phyloP scores from a whole-genome alignment of 169 alveolate species.

The Babesia caballi region DNA sequence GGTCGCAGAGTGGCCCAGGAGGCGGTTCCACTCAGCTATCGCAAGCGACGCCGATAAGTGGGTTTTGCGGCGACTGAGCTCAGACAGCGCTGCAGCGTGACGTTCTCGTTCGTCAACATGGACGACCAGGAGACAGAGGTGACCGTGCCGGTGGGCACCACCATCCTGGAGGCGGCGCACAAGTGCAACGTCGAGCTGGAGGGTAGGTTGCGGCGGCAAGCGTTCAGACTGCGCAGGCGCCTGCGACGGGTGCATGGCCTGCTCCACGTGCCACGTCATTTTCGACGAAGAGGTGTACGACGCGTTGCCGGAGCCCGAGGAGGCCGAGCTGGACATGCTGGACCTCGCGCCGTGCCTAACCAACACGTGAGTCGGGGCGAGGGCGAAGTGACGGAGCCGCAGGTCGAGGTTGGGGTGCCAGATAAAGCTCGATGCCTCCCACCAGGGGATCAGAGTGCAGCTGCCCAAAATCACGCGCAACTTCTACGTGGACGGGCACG shows the following conservation, averaged over 20 bases:
- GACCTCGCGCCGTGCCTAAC: conserved; percentile 95
- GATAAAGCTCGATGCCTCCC: conserved; percentile 76
- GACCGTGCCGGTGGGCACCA: conserved; percentile 73
- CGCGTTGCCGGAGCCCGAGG: conserved; percentile 82
- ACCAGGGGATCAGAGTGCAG: conserved; percentile 81
- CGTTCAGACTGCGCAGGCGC: conserved; percentile 83
- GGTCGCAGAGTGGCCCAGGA: not conserved
- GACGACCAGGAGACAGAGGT: conserved; percentile 71
- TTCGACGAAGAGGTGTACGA: conserved; percentile 87
- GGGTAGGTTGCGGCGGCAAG: conserved; percentile 58
- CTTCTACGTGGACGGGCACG: conserved; percentile 93
- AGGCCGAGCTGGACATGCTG: conserved; percentile 91
- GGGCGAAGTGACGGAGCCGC: not conserved
- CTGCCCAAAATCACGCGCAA: conserved; percentile 90
- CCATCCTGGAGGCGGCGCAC: conserved; percentile 83
- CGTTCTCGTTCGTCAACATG: conserved; percentile 51
- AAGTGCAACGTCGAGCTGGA: conserved; percentile 74
- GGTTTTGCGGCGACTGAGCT: no score
- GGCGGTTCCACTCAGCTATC: conserved; percentile 8
- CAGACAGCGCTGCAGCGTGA: conserved; percentile 51
- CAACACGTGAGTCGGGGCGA: conserved; percentile 74
- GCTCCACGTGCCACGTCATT: conserved; percentile 96
- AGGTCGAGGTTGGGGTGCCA: conserved; percentile 94
- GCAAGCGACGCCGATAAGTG: conserved; percentile 13
- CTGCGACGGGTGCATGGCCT: conserved; percentile 93